Conservation (phyloP, 1,284 basidiomycete genomes). For the Sutorius eximius region DNA sequence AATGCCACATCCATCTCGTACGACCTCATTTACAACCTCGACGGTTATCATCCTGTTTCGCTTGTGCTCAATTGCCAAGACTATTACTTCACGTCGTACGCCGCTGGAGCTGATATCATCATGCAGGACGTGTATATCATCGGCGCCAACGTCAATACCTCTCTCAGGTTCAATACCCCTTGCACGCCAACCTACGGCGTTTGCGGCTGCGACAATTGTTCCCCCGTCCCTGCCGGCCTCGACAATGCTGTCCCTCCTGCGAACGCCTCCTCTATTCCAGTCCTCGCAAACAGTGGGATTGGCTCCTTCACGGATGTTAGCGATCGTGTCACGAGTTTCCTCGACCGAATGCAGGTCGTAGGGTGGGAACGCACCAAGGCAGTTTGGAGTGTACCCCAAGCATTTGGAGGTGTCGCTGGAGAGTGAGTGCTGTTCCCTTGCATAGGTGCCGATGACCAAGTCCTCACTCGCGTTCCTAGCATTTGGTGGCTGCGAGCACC, state of each 20-base stretch:
- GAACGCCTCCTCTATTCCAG: slow-evolving; percentile 21
- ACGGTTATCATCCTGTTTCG: slow-evolving; percentile 76
- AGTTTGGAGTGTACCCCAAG: slow-evolving; percentile 77
- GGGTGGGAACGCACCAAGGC: slow-evolving; percentile 57
- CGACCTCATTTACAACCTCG: slow-evolving; percentile 64
- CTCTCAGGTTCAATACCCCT: slow-evolving; percentile 49
- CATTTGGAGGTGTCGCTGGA: slow-evolving; percentile 55
- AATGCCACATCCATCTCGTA: slow-evolving; percentile 59
- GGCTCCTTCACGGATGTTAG: slow-evolving; percentile 53
- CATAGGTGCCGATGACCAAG: background rate
- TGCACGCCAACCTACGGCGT: slow-evolving; percentile 68
- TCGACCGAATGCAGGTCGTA: slow-evolving; percentile 52
- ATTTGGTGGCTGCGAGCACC: slow-evolving; percentile 71
- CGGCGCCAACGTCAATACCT: slow-evolving; percentile 69
- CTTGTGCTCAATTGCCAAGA: slow-evolving; percentile 78
- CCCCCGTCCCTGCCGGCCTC: slow-evolving; percentile 36
- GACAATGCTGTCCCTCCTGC: slow-evolving; percentile 28
- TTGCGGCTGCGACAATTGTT: slow-evolving; percentile 66
- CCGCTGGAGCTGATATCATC: slow-evolving; percentile 61
- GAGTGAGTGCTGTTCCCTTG: slow-evolving; percentile 42
- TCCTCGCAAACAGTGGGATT: slow-evolving; percentile 31
- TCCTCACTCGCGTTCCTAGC: slow-evolving; percentile 2
- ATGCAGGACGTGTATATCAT: slow-evolving; percentile 60
- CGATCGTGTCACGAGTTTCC: slow-evolving; percentile 62
- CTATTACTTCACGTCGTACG: slow-evolving; percentile 62